Evolutionary conservation across 208 protist genomes (phyloP).

Genomic region (Herpetomonas tarakana): DNA sequence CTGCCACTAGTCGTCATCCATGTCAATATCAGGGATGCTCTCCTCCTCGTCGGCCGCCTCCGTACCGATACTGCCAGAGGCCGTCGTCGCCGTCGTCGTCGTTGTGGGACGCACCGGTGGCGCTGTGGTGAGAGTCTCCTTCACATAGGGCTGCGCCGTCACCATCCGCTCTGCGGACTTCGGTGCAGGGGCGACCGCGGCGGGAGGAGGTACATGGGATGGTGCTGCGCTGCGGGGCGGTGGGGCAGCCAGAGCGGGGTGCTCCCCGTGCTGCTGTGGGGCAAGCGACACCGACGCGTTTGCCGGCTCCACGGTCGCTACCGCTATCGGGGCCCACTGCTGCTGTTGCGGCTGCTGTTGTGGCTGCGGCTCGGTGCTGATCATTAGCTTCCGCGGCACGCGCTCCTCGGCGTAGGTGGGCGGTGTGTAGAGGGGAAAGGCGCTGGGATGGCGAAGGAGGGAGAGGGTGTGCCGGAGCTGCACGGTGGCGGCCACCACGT

Average conservation of each 20-base stretch:
- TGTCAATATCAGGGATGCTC: slow-evolving; percentile 55
- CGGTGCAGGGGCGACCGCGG: background rate
- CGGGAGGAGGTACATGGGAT: background rate
- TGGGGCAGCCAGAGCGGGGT: background rate
- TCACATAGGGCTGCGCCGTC: background rate
- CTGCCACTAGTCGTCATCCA: slow-evolving; percentile 40
- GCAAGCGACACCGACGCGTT: no score
- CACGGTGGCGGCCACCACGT: slow-evolving; percentile 27
- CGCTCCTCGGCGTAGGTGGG: slow-evolving; percentile 41
- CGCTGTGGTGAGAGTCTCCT: background rate
- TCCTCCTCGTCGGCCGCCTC: slow-evolving; percentile 27
- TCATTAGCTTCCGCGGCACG: slow-evolving; percentile 27
- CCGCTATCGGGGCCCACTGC: no score
- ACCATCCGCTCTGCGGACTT: background rate
- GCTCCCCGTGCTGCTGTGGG: no score
- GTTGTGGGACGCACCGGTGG: background rate
- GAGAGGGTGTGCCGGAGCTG: slow-evolving; percentile 28
- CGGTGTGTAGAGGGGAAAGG: slow-evolving; percentile 46
- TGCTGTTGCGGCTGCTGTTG: slow-evolving; percentile 1
- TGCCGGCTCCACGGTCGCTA: no score
- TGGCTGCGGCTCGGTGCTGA: slow-evolving; percentile 2
- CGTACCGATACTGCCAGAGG: no score
- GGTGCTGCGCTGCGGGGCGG: background rate
- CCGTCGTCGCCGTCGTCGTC: background rate
- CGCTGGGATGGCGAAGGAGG: slow-evolving; percentile 39